Base-by-base conservation (phyloP, 306 rosid species). In the Vigna trinervia region DNA sequence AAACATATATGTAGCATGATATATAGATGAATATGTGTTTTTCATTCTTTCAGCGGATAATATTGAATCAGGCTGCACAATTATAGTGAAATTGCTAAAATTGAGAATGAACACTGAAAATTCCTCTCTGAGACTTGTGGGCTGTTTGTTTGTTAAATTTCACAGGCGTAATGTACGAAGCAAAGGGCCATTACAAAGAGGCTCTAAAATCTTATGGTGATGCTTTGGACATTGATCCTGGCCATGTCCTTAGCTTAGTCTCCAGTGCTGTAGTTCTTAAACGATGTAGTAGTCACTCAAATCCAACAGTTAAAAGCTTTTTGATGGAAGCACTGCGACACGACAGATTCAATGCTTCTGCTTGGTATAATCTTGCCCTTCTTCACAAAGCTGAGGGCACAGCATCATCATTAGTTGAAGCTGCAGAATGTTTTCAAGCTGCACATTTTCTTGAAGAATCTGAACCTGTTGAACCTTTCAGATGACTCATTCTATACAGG, bases 341-440 rank as follows among this genome's bases (percentile, higher is more conserved):
- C 0, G 93, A 92, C 73, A 84, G 89, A 62, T 85, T 71, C 84
- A 91, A 83, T 81, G 87, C 88, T 73, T 72, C 87, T 22, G 97
- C 96, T 1, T 96, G 98, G 98, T 86, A 91, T 81, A 90, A 89
- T 80, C 97, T 96, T 43, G 99, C 97, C 53, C 81, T 91, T 71
- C 78, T 86, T 48, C 81, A 86, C 85, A 80, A 89, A 77, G 77
- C 85, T 19, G 84, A 84, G 78, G 94, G 89, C 5, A 71, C 84
- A 46, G 59, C 51, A 51, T 76, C 91, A n/a, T 85, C 93, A 13
- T 72, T 81, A 52, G 72, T 46, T 8, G 97, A 92, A 82, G 97
- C 97, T 5, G 48, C 84, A 1, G 98, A 91, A 60, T 95, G 92
- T 63, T 95, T 95, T 38, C 87, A 91, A 86, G 96, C 92, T 79